phyloP scores from a whole-genome alignment of 2,329 filamentous ascomycete genomes.

The Atkinsonella hypoxylon region DNA sequence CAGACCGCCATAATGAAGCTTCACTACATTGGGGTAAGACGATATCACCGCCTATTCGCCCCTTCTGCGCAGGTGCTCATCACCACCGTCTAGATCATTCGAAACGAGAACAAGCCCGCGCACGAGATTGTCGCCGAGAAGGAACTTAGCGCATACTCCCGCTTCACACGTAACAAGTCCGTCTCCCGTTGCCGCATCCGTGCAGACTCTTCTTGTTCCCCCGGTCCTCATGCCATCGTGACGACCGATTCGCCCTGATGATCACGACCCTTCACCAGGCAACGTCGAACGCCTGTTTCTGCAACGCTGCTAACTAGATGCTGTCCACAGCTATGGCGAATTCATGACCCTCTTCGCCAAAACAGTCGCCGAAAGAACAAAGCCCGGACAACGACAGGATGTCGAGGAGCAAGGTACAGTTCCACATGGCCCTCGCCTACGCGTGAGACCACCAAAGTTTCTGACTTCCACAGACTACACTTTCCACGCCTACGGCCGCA shows the following conservation, averaged over 20 bases:
- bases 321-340: slow-evolving; percentile 31
- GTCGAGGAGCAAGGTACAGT: slow-evolving; percentile 64
- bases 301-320: slow-evolving; percentile 6
- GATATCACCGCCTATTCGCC: slow-evolving; percentile 20
- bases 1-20: slow-evolving; percentile 57
- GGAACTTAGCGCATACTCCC: slow-evolving; percentile 66
- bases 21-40: slow-evolving; percentile 68
- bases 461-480: slow-evolving; percentile 41
- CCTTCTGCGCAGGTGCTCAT: slow-evolving; percentile 2
- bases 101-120: slow-evolving; percentile 65
- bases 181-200: slow-evolving; percentile 12
- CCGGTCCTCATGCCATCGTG: not conserved
- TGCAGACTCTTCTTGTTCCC: not conserved
- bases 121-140: slow-evolving; percentile 66
- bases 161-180: slow-evolving; percentile 65
- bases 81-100: slow-evolving; percentile 54
- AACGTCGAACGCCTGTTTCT: not conserved
- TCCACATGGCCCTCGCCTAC: not conserved
- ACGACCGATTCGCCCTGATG: not conserved
- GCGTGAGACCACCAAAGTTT: not conserved
- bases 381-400: slow-evolving; percentile 70
- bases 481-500: slow-evolving; percentile 67
- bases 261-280: not conserved
- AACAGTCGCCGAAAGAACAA: slow-evolving; percentile 76
- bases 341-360: slow-evolving; percentile 80